These are phyloP conservation scores for Eucalyptus curtisii DNA, from an alignment of 345 rosid genomes.

Conservation along the genomic window DNA sequence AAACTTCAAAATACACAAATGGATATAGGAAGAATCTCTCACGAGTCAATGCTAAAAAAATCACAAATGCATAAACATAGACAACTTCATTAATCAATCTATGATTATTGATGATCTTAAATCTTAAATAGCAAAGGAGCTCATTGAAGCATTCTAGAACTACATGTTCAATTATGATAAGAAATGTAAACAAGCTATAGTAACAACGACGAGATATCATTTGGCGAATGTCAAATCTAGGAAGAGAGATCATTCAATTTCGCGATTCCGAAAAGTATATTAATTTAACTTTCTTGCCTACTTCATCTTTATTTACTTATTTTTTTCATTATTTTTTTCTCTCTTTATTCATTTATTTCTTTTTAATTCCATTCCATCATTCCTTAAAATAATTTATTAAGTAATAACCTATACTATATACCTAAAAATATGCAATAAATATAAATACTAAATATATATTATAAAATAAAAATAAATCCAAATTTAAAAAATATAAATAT, in stretches of 20 bases:
- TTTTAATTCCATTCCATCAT: not conserved
- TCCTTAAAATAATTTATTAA: not conserved
- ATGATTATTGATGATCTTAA: not conserved
- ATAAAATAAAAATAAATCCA: not conserved
- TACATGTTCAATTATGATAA: not conserved
- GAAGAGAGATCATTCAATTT: not conserved
- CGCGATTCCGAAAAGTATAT: accelerated
- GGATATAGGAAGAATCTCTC: not conserved
- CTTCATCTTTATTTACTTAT: not conserved
- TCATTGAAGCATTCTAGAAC: not conserved
- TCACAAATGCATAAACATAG: not conserved
- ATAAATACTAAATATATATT: not conserved
- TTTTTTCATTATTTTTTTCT: not conserved
- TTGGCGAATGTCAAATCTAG: accelerated
- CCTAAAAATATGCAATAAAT: not conserved
- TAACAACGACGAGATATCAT: not conserved
- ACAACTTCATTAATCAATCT: not conserved
- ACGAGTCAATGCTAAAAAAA: not conserved
- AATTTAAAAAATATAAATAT: not conserved
- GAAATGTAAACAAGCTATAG: not conserved
- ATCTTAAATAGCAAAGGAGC: not conserved
- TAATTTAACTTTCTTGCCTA: not conserved
- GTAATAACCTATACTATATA: not conserved
- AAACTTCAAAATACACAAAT: not conserved
- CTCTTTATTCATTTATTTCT: not conserved